phyloP scores from a whole-genome alignment of 306 rosid species.

The Canavalia gladiata region DNA sequence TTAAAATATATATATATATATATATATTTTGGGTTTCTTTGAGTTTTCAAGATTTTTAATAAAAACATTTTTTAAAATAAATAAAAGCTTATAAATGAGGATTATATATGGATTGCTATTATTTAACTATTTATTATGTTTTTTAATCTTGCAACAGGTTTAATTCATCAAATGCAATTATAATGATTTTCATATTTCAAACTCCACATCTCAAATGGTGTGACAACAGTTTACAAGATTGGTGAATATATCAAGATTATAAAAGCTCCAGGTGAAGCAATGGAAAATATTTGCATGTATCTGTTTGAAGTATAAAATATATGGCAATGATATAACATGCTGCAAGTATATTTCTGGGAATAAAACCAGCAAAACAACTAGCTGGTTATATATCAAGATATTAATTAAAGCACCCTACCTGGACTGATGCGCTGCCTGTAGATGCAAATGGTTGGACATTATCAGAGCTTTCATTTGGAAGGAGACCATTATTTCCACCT shows the following conservation, averaged over 20 bases:
- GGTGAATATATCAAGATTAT: not conserved
- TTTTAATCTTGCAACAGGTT: too few species aligned
- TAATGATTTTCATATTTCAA: not conserved
- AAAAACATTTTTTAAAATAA: too few species aligned
- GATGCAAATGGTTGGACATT: conserved; percentile 69
- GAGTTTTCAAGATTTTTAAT: too few species aligned
- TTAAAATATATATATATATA: too few species aligned
- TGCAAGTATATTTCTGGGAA: not conserved
- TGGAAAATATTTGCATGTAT: not conserved
- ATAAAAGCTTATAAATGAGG: too few species aligned
- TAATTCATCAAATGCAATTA: not conserved
- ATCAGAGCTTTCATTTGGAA: conserved; percentile 77
- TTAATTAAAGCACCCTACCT: conserved; percentile 60
- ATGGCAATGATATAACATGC: not conserved
- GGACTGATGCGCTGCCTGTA: conserved; percentile 66
- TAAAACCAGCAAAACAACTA: not conserved
- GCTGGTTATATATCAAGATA: conserved; percentile 1
- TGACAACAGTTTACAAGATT: not conserved
- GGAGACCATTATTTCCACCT: conserved; percentile 66
- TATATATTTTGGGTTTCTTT: too few species aligned
- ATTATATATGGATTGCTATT: too few species aligned
- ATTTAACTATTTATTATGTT: too few species aligned
- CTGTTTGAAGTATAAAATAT: too few species aligned
- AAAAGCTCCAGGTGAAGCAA: not conserved
- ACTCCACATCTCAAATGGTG: not conserved